Evolutionary conservation across 352 stramenopile genomes (phyloP).

Genomic region (Globisporangium iwayamae): DNA sequence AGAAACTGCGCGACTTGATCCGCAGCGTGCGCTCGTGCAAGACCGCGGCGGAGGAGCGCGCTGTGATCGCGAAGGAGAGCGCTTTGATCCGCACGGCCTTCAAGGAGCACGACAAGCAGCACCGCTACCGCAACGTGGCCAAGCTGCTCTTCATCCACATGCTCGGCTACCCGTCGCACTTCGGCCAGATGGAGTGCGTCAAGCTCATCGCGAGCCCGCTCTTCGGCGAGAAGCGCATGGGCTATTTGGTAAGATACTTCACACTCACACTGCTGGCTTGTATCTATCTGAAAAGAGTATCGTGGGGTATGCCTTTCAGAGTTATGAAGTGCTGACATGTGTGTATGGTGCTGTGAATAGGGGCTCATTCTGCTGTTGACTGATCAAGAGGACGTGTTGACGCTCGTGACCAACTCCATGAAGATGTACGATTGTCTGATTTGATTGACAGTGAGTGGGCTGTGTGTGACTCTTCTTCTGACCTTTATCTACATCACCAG

Average conservation of each 20-base stretch:
- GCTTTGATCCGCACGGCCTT: constrained; percentile 99
- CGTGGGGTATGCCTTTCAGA: not conserved
- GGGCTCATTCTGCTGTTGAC: constrained; percentile 97
- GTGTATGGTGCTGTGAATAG: constrained; percentile 19
- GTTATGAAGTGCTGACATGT: not conserved
- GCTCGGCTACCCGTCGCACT: constrained; percentile 99
- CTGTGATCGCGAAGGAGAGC: constrained; percentile 98
- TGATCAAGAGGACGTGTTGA: constrained; percentile 99
- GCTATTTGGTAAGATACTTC: constrained; percentile 85
- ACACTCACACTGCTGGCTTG: not conserved
- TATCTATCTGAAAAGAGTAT: not conserved
- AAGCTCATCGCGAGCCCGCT: constrained; percentile 98
- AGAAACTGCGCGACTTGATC: constrained; percentile 98
- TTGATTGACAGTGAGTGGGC: not conserved
- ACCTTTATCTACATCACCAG: constrained; percentile 25
- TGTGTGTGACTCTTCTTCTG: not conserved
- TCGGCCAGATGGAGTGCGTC: constrained; percentile 99
- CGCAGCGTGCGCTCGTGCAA: constrained; percentile 98
- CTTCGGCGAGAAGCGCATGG: constrained; percentile 99
- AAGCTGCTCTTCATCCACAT: constrained; percentile 99
- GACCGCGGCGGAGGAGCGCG: constrained; percentile 97
- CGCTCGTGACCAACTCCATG: constrained; percentile 99
- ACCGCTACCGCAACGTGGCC: constrained; percentile 98
- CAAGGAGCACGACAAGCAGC: constrained; percentile 96
- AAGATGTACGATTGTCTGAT: constrained; percentile 84